These are phyloP conservation scores for Podila clonocystis DNA, from an alignment of 192 early-diverging fungal species.

Conservation along the genomic window DNA sequence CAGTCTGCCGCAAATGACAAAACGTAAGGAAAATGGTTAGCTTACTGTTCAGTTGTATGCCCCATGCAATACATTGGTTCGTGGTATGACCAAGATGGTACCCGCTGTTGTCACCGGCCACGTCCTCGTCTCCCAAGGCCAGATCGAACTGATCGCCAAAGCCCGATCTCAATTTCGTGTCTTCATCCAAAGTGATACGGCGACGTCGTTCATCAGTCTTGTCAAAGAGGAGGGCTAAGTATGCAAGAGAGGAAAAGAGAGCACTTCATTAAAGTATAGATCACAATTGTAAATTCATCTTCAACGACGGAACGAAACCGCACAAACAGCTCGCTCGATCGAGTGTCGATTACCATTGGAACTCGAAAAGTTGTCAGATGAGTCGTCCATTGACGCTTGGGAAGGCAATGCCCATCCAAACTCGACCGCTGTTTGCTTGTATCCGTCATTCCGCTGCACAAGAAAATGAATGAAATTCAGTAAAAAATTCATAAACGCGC, in stretches of 20 bases:
- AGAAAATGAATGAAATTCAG: neutral
- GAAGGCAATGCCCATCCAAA: constrained; percentile 29
- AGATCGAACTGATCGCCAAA: neutral
- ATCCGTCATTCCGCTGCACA: neutral
- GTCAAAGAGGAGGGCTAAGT: neutral
- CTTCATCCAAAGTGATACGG: constrained; percentile 31
- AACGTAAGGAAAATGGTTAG: neutral
- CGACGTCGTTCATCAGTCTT: constrained; percentile 11
- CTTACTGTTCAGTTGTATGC: no score
- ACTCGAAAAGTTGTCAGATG: neutral
- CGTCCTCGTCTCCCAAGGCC: constrained; percentile 6
- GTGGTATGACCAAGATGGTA: neutral
- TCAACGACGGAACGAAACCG: no score
- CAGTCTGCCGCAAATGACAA: constrained; percentile 2
- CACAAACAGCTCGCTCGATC: no score
- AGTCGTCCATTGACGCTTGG: neutral
- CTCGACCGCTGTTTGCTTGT: constrained; percentile 25
- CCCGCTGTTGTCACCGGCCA: constrained; percentile 27
- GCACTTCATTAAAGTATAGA: neutral
- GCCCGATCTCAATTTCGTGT: neutral
- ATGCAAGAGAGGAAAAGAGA: neutral
- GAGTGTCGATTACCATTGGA: neutral
- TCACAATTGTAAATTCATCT: neutral
- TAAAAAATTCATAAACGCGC: neutral
- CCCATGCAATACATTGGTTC: neutral